These are phyloP conservation scores for Mycosarcoma maydis DNA, from an alignment of 1,284 basidiomycete species.

Conservation along the genomic window DNA sequence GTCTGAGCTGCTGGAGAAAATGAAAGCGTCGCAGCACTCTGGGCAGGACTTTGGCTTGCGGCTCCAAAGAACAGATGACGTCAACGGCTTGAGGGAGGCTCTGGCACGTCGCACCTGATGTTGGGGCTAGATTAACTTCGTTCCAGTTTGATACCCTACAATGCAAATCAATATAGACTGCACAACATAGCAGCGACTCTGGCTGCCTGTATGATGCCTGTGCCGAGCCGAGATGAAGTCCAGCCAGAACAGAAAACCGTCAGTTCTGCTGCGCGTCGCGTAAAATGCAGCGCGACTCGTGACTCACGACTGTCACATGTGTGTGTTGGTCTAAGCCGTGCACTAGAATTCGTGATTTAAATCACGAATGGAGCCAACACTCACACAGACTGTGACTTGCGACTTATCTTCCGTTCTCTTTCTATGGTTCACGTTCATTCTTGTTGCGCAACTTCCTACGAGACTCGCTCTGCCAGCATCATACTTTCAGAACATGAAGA, in stretches of 20 bases:
- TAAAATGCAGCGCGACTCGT: neutral
- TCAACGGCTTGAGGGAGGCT: conserved; percentile 74
- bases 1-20: conserved; percentile 70
- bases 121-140: neutral
- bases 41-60: conserved; percentile 72
- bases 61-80: conserved; percentile 73
- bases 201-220: no score
- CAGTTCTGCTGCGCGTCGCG: neutral
- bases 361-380: no score
- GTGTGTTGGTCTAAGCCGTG: conserved; percentile 9
- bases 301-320: no score
- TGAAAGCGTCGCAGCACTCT: conserved; percentile 61
- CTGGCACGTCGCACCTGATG: conserved; percentile 16
- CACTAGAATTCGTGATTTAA: neutral
- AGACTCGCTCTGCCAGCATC: neutral
- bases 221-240: no score
- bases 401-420: no score
- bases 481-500: conserved; percentile 3
- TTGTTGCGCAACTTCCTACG: no score
- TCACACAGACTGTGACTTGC: no score
- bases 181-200: no score
- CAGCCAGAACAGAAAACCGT: no score
- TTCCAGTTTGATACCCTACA: conserved; percentile 10
- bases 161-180: neutral
- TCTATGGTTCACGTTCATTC: no score